phyloP scores from a whole-genome alignment of 2,329 filamentous ascomycete species.

The Colletotrichum higginsianum region DNA sequence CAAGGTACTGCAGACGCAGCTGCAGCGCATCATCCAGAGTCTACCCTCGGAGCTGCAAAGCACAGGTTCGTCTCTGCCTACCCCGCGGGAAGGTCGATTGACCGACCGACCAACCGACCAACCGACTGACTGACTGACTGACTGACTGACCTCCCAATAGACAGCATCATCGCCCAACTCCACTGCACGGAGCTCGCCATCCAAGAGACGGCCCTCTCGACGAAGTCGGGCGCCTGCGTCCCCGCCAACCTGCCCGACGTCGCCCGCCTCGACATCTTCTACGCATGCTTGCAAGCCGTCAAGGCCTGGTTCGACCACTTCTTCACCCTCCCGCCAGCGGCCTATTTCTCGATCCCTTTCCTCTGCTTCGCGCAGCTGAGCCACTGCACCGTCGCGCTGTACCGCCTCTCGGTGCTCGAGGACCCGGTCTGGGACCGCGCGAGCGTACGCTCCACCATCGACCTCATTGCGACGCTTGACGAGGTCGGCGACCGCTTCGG shows the following conservation, averaged over 20 bases:
- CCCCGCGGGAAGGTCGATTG: background rate
- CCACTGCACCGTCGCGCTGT: constrained; percentile 52
- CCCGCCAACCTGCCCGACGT: constrained; percentile 44
- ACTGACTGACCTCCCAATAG: constrained; percentile 44
- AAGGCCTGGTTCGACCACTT: constrained; percentile 51
- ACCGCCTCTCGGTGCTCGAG: constrained; percentile 52
- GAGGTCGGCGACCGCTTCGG: constrained; percentile 43
- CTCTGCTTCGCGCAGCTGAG: constrained; percentile 52
- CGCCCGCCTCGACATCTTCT: constrained; percentile 48
- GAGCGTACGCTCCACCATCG: constrained; percentile 50
- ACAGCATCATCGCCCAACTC: constrained; percentile 53
- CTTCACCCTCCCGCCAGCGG: constrained; percentile 48
- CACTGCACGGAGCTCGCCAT: constrained; percentile 55
- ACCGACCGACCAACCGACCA: background rate
- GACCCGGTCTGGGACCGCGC: constrained; percentile 57
- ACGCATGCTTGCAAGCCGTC: constrained; percentile 48
- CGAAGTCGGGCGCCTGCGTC: constrained; percentile 21
- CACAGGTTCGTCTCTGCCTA: constrained; percentile 49
- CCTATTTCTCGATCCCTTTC: constrained; percentile 53
- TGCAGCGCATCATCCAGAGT: constrained; percentile 47
- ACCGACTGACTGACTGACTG: background rate
- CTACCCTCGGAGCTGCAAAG: constrained; percentile 46
- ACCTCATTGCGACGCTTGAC: constrained; percentile 51
- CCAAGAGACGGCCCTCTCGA: constrained; percentile 51
- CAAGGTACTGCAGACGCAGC: constrained; percentile 48